Evolutionary conservation across 129 eudicot genomes (phyloP).

Genomic region (Daucus carota): DH1_v3.0 NC_030383.2:56007001-56007500

Average conservation of each 20-base stretch:
- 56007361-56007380: constrained; percentile 46
- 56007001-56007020: constrained; percentile 60
- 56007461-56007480: background rate
- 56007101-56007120: constrained; percentile 96
- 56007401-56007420: background rate
- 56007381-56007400: background rate
- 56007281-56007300: constrained; percentile 40
- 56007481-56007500: no score
- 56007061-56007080: constrained; percentile 66
- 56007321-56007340: constrained; percentile 41
- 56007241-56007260: constrained; percentile 41
- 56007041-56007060: constrained; percentile 96
- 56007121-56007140: constrained; percentile 86
- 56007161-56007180: constrained; percentile 69
- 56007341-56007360: constrained; percentile 56
- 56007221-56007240: constrained; percentile 46
- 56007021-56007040: constrained; percentile 74
- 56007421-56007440: background rate
- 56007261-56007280: constrained; percentile 41
- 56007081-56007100: constrained; percentile 74
- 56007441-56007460: background rate
- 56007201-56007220: constrained; percentile 38
- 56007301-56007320: constrained; percentile 50
- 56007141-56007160: constrained; percentile 56
- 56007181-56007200: constrained; percentile 81